phyloP scores from a whole-genome alignment of 192 early-diverging fungal genomes.

The Borealophlyctis nickersoniae region DNA sequence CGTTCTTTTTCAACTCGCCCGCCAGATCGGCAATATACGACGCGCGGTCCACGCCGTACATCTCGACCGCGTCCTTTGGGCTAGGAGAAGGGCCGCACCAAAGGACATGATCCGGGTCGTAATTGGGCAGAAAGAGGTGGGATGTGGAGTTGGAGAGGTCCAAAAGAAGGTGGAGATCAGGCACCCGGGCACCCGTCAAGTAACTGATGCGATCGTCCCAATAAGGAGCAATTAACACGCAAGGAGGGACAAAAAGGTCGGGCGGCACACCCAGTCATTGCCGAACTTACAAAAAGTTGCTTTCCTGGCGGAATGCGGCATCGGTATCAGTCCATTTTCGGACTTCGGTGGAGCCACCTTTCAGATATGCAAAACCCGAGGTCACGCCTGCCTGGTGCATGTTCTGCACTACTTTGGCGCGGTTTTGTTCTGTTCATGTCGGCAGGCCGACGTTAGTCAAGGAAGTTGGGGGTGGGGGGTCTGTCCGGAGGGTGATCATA shows the following conservation, averaged over 20 bases:
- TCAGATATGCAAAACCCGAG: slow-evolving; percentile 23
- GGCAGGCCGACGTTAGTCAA: too few species aligned
- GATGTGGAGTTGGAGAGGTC: slow-evolving; percentile 60
- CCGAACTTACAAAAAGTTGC: slow-evolving; percentile 62
- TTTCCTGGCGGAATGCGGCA: slow-evolving; percentile 80
- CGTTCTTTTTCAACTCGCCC: slow-evolving; percentile 41
- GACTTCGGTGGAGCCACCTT: slow-evolving; percentile 9
- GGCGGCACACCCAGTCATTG: neutral
- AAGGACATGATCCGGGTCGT: slow-evolving; percentile 62
- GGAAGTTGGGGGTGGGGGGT: too few species aligned
- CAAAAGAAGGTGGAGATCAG: slow-evolving; percentile 68
- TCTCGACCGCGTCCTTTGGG: slow-evolving; percentile 43
- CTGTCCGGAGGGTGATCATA: too few species aligned
- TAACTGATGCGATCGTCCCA: slow-evolving; percentile 77
- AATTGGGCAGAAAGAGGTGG: slow-evolving; percentile 67
- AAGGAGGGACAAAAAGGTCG: neutral
- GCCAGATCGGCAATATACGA: slow-evolving; percentile 56
- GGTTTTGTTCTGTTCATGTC: too few species aligned
- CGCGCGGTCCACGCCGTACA: slow-evolving; percentile 71
- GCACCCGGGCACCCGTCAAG: slow-evolving; percentile 73
- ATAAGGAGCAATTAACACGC: neutral
- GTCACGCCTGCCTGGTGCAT: too few species aligned
- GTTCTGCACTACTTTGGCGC: too few species aligned
- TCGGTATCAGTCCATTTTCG: slow-evolving; percentile 69
- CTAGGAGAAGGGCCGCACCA: slow-evolving; percentile 72